Evolutionary conservation across 805 yeast genomes (phyloP).

Genomic region (Candida endomychidarum): DNA sequence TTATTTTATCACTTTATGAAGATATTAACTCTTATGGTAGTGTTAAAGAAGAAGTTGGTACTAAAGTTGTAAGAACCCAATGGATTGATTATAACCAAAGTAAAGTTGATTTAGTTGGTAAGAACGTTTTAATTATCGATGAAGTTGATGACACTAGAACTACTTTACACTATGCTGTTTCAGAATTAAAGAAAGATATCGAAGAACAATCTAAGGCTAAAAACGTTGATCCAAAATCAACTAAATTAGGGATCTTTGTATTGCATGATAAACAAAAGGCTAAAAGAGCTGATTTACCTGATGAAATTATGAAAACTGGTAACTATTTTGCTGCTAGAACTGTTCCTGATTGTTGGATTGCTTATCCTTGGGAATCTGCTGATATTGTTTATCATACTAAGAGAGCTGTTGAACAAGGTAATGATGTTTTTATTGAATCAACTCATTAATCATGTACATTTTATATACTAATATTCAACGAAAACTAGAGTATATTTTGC

Average conservation of each 20-base stretch:
- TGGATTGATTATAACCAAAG: conserved; percentile 79
- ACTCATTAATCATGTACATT: conserved; percentile 33
- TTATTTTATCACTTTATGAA: conserved; percentile 88
- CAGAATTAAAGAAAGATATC: conserved; percentile 73
- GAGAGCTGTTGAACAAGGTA: conserved; percentile 73
- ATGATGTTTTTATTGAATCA: conserved; percentile 51
- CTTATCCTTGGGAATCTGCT: conserved; percentile 83
- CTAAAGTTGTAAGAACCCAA: conserved; percentile 72
- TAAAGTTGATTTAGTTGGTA: conserved; percentile 61
- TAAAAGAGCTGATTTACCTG: conserved; percentile 71
- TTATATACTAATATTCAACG: too few species aligned
- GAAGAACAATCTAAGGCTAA: conserved; percentile 56
- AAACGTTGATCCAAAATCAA: conserved; percentile 46
- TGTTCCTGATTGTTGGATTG: conserved; percentile 81
- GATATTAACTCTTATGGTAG: conserved; percentile 65
- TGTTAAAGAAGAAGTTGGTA: conserved; percentile 54
- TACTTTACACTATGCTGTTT: conserved; percentile 75
- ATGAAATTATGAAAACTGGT: conserved; percentile 56
- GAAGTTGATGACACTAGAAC: conserved; percentile 89
- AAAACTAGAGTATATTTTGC: too few species aligned
- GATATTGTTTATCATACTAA: conserved; percentile 74
- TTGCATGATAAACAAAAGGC: conserved; percentile 73
- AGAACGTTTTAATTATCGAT: conserved; percentile 71
- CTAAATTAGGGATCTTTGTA: conserved; percentile 74
- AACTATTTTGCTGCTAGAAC: conserved; percentile 71